Evolutionary conservation across 371 early-diverging fungal species (phyloP).

Genomic region (Blakeslea trispora): DNA sequence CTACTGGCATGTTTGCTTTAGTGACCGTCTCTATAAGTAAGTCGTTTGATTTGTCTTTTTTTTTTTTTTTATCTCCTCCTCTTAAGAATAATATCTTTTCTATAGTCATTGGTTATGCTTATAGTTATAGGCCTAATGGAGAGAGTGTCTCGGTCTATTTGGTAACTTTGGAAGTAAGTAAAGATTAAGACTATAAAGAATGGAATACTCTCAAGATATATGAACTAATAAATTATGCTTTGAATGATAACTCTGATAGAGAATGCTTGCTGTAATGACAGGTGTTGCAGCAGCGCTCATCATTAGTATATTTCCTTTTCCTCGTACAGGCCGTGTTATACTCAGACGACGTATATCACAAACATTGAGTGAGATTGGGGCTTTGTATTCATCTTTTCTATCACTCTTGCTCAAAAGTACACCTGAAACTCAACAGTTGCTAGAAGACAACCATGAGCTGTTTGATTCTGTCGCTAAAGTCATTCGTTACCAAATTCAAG

Average conservation of each 20-base stretch:
- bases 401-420: slow-evolving; percentile 35
- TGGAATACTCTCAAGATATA: not conserved
- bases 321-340: slow-evolving; percentile 45
- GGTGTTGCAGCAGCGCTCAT: slow-evolving; percentile 45
- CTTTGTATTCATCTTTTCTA: slow-evolving; percentile 45
- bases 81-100: not conserved
- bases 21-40: slow-evolving; percentile 51
- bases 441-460: slow-evolving; percentile 31
- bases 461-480: slow-evolving; percentile 34
- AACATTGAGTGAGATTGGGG: slow-evolving; percentile 38
- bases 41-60: slow-evolving; percentile 6
- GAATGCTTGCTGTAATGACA: slow-evolving; percentile 35
- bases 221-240: too few relatives aligned
- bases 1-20: slow-evolving; percentile 44
- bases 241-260: slow-evolving; percentile 10
- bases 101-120: slow-evolving; percentile 47
- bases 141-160: slow-evolving; percentile 27
- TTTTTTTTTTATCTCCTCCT: too few relatives aligned
- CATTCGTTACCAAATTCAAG: slow-evolving; percentile 44
- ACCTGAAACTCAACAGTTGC: slow-evolving; percentile 12
- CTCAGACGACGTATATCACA: slow-evolving; percentile 44
- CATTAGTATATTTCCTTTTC: slow-evolving; percentile 41
- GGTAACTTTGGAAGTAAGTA: slow-evolving; percentile 37
- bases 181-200: not conserved
- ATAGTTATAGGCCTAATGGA: slow-evolving; percentile 20